Percentiles rank a stretch among this genome's conserved stretches.
Evolutionary conservation across 139 green algal species (phyloP).

Genomic region (Chlorella sp.): DNA sequence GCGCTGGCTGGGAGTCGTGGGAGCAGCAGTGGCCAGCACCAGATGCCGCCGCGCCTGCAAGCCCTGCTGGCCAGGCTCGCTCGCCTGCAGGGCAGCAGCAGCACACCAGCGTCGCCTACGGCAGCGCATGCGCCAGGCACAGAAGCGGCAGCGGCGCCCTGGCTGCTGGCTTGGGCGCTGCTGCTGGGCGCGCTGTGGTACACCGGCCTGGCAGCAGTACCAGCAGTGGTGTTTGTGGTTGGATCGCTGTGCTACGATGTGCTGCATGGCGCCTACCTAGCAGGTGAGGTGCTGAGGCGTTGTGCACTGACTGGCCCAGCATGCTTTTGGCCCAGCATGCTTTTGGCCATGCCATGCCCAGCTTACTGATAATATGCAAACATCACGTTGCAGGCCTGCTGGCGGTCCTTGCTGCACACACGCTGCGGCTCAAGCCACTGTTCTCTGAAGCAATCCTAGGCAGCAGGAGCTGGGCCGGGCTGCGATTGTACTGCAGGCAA

Average conservation of each 20-base stretch:
- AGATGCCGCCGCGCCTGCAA: not conserved
- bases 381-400: constrained; percentile 38
- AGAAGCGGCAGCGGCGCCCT: not conserved
- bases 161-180: constrained; percentile 11
- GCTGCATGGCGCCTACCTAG: constrained; percentile 46
- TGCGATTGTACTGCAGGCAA: not conserved
- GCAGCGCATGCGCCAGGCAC: not conserved
- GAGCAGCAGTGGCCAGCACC: not conserved
- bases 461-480: not conserved
- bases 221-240: constrained; percentile 33
- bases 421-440: constrained; percentile 30
- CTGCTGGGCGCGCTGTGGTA: constrained; percentile 30
- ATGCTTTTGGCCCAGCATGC: no score
- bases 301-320: no score
- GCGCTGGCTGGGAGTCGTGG: constrained; percentile 12
- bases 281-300: no score
- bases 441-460: not conserved
- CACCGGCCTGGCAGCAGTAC: constrained; percentile 40
- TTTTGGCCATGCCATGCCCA: no score
- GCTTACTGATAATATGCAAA: no score
- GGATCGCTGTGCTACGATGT: constrained; percentile 21
- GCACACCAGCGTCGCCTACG: not conserved
- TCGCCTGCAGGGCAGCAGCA: constrained; percentile 2
- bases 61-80: not conserved
- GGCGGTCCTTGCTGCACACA: not conserved